These are phyloP conservation scores for Salix caprea DNA, from an alignment of 345 rosid genomes.

Conservation along the genomic window DNA sequence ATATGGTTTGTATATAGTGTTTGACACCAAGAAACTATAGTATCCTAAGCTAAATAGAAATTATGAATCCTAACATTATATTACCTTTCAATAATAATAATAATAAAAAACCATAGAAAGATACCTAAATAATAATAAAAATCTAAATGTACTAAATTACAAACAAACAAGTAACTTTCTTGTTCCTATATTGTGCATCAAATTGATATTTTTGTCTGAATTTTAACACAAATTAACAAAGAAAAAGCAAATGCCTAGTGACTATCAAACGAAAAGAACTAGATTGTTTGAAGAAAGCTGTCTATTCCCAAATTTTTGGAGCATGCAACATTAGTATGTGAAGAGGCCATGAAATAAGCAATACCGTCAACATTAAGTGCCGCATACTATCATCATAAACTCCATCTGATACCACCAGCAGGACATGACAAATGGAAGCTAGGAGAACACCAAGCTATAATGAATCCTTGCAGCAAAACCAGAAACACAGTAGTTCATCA, in stretches of 20 bases:
- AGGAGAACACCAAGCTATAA: conserved; percentile 76
- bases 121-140: too few species aligned
- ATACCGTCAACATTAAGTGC: conserved; percentile 65
- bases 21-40: too few species aligned
- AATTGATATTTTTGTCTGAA: too few species aligned
- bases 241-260: not conserved
- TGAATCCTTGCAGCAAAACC: conserved; percentile 49
- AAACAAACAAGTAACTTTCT: too few species aligned
- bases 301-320: not conserved
- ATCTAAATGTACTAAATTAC: too few species aligned
- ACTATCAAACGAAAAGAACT: not conserved
- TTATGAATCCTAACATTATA: too few species aligned
- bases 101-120: too few species aligned
- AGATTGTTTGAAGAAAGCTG: not conserved
- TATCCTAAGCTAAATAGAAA: too few species aligned
- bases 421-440: conserved; percentile 72
- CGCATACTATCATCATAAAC: conserved; percentile 61
- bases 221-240: too few species aligned
- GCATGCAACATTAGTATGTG: not conserved
- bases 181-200: too few species aligned
- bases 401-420: conserved; percentile 82
- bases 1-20: too few species aligned
- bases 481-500: conserved; percentile 22
- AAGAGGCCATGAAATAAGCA: conserved; percentile 4
- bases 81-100: too few species aligned